Evolutionary conservation across 495 filamentous ascomycete genomes (phyloP), one percentile per base, ranked within the genome.

Genomic region (Xylaria venustula): DNA sequence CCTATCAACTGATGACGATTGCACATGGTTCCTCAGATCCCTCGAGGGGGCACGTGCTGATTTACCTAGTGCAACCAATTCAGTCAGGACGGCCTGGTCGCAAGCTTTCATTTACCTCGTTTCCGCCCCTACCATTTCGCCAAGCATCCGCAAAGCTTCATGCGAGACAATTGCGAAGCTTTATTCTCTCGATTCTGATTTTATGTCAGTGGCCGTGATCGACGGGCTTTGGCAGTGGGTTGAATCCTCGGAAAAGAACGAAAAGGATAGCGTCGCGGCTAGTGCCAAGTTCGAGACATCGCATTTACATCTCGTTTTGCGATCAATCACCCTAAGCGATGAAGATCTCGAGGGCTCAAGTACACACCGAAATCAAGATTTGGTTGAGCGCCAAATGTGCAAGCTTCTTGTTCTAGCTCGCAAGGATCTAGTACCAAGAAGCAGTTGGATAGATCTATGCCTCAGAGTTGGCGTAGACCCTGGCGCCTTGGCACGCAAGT

Each of bases 381-480:
- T 75, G 9, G 63, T 88, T 12, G 81, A 88, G 62, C 68, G 74
- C 8, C 85, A 91, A 66, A 84, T 95, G 59, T 81, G 94, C 53
- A 81, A 84, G 7, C 72, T 96, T 12, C 77, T 96, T 30, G 82
- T 97, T 19, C 76, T 98, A n/a, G 86, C 87, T 56, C 87, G 90
- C 17, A 83, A 86, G 22, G 85, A 92, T 54, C 71, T 98, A 32
- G 82, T 97, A 61, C 88, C 92, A 0, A 83, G 84, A 25, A 80
- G 84, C 15, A 87, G 83, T 41, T 98, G 95, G 95, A 98, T 98
- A 70, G 87, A 90, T 25, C 67, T 91, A 4, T 97, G 92, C 68
- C 76, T 97, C 40, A 83, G 82, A 60, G 84, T 89, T 22, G 85
- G 88, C 22, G 78, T 90, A 3, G 94, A 98, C 71, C 94, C 94